Base-by-base conservation (phyloP, 495 filamentous ascomycete species). In the Penicillium roqueforti region DNA sequence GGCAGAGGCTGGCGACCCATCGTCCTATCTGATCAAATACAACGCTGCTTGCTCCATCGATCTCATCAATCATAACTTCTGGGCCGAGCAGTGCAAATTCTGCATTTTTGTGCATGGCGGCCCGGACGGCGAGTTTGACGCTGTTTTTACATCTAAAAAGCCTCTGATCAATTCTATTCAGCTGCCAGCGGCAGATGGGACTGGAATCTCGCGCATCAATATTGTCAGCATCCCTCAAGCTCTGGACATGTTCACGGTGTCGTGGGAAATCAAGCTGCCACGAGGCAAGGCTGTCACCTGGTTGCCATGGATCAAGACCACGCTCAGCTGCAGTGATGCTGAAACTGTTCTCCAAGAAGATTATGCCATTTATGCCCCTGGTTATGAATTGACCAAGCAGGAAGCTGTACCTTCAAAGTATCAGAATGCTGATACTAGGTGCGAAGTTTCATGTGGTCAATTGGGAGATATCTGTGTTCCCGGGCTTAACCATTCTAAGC, bases 31-130 rank as follows among this genome's bases (percentile, higher is more conserved):
- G 0, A 41, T 72, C 20, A 57, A 47, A 22, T 74, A 70, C 37
- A 53, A 67, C 23, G 70, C 68, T 14, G 28, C 67, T 9, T 76
- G 70, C 36, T 67, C 67, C 1, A 25, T 75, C 14, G 60, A 56
- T 28, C 54, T 69, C 25, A 58, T 67, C 23, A 59, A 70, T 8
- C 65, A 62, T 36, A 60, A 56, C 37, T 66, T 76, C 41, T 72
- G 63, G 59, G 56, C 68, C 10, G 66, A 76, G 19, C 63, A 57
- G 32, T 74, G 71, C 28, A 63, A 60, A 10, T 58, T 74, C 22
- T 38, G 29, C 11, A 44, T 76, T 16, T 53, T 62, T 41, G 22
- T 76, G 6, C 54, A 69, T 28, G 71, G 71, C 11, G 73, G 70
- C 0, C 73, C 73, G 16, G 60, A 68, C 0, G 68, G 67, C 6